Base-by-base conservation (phyloP, 208 protist species). In the Trypanosoma congolense region DNA sequence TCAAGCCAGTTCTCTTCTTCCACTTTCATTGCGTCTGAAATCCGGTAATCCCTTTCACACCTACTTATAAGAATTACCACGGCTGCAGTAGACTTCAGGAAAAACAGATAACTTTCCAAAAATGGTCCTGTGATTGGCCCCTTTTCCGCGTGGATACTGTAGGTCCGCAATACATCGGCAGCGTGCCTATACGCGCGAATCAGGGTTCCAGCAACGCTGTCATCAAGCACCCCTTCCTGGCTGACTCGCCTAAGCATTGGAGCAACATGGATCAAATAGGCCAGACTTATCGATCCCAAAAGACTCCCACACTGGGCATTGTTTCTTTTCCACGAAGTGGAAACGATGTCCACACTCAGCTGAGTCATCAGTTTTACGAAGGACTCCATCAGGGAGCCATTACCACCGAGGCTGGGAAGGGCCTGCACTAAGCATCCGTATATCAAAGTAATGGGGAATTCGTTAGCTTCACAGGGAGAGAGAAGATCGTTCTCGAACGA, bases 91-190 rank as follows among this genome's bases (percentile, higher is more conserved):
- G 46, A 31, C 30, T 33, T 52, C 2, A 68, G 35, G 46, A 68
- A 59, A 19, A 30, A 56, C 14, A 68, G 22, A 48, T 68, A 68
- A 56, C 54, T 52, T 4, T 41, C 16, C 14, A 56, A 2, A 50
- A 68, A 61, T 3, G 35, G 33, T n/a, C 14, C 22, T 2, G 53
- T 31, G 16, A 19, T 49, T 12, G 2, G 9, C 8, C 36, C 36
- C 21, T 29, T 56, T 1, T 29, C 28, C 14, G 41, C 3, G 3
- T 60, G 36, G n/a, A 29, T 12, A 18, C 35, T 12, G 36, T 60
- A 68, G 6, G 25, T 43, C 16, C 26, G 35, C n/a, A 68, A 61
- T 6, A 46, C 42, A 22, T 46, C 18, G 6, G 42, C 6, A 22
- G 21, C 6, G n/a, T 46, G 21, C 12, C 21, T 6, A 19, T 46